Base-by-base conservation (phyloP, 345 rosid species). In the Brassica rapa region DNA sequence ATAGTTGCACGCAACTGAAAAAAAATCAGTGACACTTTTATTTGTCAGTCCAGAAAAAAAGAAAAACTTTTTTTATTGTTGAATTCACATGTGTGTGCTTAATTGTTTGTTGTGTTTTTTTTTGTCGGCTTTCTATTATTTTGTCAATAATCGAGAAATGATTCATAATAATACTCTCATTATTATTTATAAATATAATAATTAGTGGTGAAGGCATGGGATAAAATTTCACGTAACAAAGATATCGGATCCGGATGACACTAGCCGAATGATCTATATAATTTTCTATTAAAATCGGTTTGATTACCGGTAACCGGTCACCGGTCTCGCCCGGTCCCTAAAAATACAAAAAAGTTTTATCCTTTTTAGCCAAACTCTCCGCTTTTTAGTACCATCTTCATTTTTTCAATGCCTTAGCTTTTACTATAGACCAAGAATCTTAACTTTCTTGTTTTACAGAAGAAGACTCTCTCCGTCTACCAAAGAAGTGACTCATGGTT, bases 401-500 rank as follows among this genome's bases (percentile, higher is more conserved):
- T 0, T 25, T 77, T 53, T 4, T 53, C 75, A 62, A 62, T 66
- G 25, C 30, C 32, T 62, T 14, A 21, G 14, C 29, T 27, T 41
- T 15, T 9, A 59, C 67, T 2, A 49, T 37, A 39, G 30, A 33
- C 41, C 39, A 72, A 60, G 25, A 72, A 60, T 72, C 57, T 12
- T 3, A 37, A 56, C 15, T 41, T 46, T 29, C 64, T 37, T 16
- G 43, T 23, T 43, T 30, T 3, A 2, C 7, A 8, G 25, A 71
- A 63, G n/a, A 14, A 32, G 14, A 35, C 76, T 79, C 74, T 73
- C 78, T 60, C 33, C 27, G 10, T 39, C 51, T 35, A 35, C 60
- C 74, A 79, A 68, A 79, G 82, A 74, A 73, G 74, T 27, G 30
- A 49, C 43, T 71, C 65, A 64, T 43, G 32, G 53, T 64, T 66